Conservation (phyloP, 192 early-diverging fungal species). For the Kickxella alabastrina region DNA sequence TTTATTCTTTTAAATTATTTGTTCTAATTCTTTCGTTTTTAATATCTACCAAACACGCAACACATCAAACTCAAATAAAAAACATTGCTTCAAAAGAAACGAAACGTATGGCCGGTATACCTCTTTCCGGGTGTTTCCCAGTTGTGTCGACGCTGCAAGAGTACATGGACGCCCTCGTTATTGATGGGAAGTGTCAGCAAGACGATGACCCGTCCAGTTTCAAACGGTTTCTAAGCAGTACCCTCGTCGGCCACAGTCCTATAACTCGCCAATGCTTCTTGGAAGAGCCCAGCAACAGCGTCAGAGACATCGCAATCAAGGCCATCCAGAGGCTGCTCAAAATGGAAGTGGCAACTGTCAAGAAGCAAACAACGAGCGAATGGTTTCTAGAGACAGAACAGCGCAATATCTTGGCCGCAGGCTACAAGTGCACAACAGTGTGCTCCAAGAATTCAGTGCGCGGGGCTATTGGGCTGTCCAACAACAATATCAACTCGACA, state of each 20-base stretch:
- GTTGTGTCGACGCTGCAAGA: conserved; percentile 22
- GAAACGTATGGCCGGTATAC: too few relatives aligned
- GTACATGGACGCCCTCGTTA: conserved; percentile 36
- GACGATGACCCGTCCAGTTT: conserved; percentile 9
- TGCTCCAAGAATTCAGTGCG: conserved; percentile 27
- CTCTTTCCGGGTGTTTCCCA: neutral
- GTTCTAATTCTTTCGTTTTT: too few relatives aligned
- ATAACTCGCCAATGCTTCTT: conserved; percentile 3
- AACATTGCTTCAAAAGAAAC: too few relatives aligned
- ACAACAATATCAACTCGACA: conserved; percentile 36
- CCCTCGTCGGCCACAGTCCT: conserved; percentile 29
- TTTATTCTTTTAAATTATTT: too few relatives aligned
- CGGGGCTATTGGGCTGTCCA: conserved; percentile 15
- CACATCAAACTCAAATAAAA: too few relatives aligned
- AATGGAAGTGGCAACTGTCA: neutral
- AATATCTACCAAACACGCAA: too few relatives aligned
- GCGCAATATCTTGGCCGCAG: conserved; percentile 33
- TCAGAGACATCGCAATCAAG: conserved; percentile 21
- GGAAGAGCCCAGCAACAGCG: conserved; percentile 32
- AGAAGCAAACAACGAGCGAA: neutral
- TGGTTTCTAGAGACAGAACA: neutral
- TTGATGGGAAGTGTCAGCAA: conserved; percentile 6
- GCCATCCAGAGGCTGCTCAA: conserved; percentile 21
- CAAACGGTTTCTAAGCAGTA: conserved; percentile 24
- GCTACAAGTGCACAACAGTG: conserved; percentile 18